Base-by-base conservation (phyloP, 352 stramenopile genomes). In the Pythium periplocum region DNA sequence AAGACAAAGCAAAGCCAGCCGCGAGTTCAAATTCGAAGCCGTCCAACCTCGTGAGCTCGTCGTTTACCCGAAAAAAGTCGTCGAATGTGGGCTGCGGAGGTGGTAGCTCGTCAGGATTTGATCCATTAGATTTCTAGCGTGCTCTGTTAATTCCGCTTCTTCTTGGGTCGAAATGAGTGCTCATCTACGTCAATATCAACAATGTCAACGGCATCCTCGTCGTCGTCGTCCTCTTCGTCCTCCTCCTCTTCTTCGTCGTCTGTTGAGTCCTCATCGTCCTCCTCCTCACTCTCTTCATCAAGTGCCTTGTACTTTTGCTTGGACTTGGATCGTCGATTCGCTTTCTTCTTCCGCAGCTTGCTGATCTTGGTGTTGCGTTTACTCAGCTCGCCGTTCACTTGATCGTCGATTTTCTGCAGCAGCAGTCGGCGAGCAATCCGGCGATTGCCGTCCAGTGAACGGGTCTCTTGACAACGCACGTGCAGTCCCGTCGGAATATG, bases 381-480 rank as follows among this genome's bases (percentile, higher is more conserved):
- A 53, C 82, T 92, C 36, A 81, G 47, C 30, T 52, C 53, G 6
- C 82, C 82, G 48, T 92, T 92, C 37, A 88, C 45, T 17, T 77
- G 70, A 57, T 92, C 78, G 55, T 92, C 82, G 36, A 92, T 57
- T 57, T 92, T 92, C 53, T 83, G 71, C 33, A 80, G 50, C 59
- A 92, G 57, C 45, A 92, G 56, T 37, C 86, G 83, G 32, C 82
- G 77, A 32, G 82, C 82, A 6, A 83, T 78, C 52, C 79, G 77
- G 48, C 82, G 79, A 47, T 92, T 92, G 63, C 77, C 79, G 48
- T 90, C 79, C 17, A 92, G 69, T 55, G 78, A 90, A 31, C 82
- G 78, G 47, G 82, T 90, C 66, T 90, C 85, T 57, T 92, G 82
- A 62, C 77, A 89, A 32, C 75, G 81, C 57, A 92, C 75, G 45